Evolutionary conservation across 2,329 filamentous ascomycete genomes (phyloP).

Genomic region (Talaromyces sp.): DNA sequence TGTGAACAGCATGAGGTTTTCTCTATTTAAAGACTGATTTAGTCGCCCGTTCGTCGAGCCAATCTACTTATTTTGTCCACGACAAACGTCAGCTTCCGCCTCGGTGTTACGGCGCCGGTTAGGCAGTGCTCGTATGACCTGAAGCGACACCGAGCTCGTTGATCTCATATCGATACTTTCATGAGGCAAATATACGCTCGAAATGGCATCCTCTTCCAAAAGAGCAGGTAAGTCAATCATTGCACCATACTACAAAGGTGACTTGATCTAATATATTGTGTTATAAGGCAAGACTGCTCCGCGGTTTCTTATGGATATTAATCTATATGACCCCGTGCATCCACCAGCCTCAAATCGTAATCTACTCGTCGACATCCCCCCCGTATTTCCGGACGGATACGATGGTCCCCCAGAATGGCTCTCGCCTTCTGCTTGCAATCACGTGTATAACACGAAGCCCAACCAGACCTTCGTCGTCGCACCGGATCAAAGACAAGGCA

Average conservation of each 20-base stretch:
- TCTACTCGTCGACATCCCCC: conserved; percentile 57
- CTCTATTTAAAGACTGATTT: background rate
- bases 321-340: conserved; percentile 45
- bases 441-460: conserved; percentile 56
- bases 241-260: conserved; percentile 22
- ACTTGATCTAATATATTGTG: background rate
- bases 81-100: background rate
- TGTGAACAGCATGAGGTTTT: conserved; percentile 3
- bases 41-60: background rate
- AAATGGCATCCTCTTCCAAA: conserved; percentile 27
- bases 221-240: conserved; percentile 31
- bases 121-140: background rate
- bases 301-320: conserved; percentile 45
- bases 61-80: background rate
- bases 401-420: conserved; percentile 34
- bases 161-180: background rate
- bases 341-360: conserved; percentile 46
- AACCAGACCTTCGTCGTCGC: conserved; percentile 51
- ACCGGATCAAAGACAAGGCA: conserved; percentile 35
- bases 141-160: background rate
- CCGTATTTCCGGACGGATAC: conserved; percentile 43
- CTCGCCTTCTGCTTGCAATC: conserved; percentile 51
- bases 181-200: background rate
- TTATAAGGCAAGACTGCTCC: conserved; percentile 49
- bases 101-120: background rate